A percentile compares a stretch with the other conserved stretches of the same genome.
phyloP scores from a whole-genome alignment of 2,329 filamentous ascomycete genomes.

The Basipetospora chlamydospora region DNA sequence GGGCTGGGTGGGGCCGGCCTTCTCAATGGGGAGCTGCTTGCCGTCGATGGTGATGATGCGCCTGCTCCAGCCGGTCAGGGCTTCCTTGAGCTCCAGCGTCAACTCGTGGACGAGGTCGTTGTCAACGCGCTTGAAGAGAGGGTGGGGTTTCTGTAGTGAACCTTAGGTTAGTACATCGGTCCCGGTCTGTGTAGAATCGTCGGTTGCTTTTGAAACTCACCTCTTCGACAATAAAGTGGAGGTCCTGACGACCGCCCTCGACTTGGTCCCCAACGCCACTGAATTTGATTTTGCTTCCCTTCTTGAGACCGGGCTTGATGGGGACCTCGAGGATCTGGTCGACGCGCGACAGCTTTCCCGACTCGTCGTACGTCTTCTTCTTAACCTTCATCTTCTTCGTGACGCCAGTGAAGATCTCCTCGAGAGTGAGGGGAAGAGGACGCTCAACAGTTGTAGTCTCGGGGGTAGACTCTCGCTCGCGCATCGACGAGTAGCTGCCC shows the following conservation, averaged over 20 bases:
- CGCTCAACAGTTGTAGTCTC: conserved; percentile 88
- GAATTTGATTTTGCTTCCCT: conserved; percentile 97
- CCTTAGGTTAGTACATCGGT: too few species aligned
- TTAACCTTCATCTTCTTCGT: conserved; percentile 99
- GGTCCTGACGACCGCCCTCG: conserved; percentile 85
- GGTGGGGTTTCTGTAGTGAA: conserved; percentile 67
- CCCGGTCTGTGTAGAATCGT: not conserved
- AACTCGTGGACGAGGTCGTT: conserved; percentile 72
- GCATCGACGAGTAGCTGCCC: conserved; percentile 36
- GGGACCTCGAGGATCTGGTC: conserved; percentile 89
- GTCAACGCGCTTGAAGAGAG: conserved; percentile 71
- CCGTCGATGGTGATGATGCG: conserved; percentile 91
- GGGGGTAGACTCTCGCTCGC: conserved; percentile 24
- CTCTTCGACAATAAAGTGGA: conserved; percentile 92
- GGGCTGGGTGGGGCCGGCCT: conserved; percentile 72
- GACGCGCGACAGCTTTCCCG: conserved; percentile 69
- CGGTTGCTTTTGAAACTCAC: conserved; percentile 35
- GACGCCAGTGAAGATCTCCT: conserved; percentile 75
- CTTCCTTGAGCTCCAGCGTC: conserved; percentile 80
- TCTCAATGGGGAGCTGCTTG: conserved; percentile 66
- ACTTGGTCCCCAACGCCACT: conserved; percentile 95
- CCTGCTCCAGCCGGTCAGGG: conserved; percentile 81
- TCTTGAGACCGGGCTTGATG: conserved; percentile 90
- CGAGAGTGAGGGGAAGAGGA: conserved; percentile 63
- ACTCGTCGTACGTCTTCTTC: conserved; percentile 82